These are phyloP conservation scores for Diplocarpon mali DNA, from an alignment of 2,329 filamentous ascomycete species.

Conservation along the genomic window DNA sequence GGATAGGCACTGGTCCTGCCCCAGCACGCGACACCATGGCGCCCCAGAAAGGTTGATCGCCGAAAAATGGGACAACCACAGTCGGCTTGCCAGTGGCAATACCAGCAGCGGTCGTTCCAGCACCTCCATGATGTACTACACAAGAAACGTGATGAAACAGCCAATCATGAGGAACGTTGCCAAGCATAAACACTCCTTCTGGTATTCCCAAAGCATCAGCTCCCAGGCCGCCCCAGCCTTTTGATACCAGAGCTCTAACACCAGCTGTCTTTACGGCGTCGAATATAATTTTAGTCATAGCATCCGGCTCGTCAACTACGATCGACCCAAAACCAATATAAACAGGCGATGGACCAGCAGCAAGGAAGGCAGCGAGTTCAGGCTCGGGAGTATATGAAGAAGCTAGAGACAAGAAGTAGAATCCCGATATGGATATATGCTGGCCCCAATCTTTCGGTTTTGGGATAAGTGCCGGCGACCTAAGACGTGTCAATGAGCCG, in stretches of 20 bases:
- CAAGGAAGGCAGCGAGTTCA: conserved; percentile 55
- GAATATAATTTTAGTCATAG: conserved; percentile 60
- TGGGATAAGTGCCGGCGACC: conserved; percentile 64
- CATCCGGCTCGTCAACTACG: conserved; percentile 65
- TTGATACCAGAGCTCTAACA: conserved; percentile 70
- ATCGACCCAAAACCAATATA: conserved; percentile 82
- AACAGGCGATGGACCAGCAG: conserved; percentile 58
- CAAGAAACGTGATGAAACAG: conserved; percentile 70
- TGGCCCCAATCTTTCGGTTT: conserved; percentile 67
- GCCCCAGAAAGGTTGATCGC: conserved; percentile 77
- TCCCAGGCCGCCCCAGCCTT: conserved; percentile 80
- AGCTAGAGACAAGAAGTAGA: conserved; percentile 62
- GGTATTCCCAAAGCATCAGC: conserved; percentile 60
- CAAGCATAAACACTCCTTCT: conserved; percentile 70
- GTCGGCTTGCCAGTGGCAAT: conserved; percentile 72
- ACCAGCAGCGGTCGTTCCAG: conserved; percentile 80
- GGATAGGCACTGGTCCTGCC: conserved; percentile 60
- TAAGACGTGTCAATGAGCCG: conserved; percentile 15
- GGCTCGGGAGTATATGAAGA: conserved; percentile 54
- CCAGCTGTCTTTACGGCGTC: conserved; percentile 56
- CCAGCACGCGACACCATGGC: conserved; percentile 62
- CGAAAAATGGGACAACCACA: conserved; percentile 77
- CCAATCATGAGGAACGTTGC: conserved; percentile 83
- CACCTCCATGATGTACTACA: conserved; percentile 81
- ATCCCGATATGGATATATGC: conserved; percentile 64